phyloP scores from a whole-genome alignment of 148 eudicot species.

The Nyssa sinensis region DNA sequence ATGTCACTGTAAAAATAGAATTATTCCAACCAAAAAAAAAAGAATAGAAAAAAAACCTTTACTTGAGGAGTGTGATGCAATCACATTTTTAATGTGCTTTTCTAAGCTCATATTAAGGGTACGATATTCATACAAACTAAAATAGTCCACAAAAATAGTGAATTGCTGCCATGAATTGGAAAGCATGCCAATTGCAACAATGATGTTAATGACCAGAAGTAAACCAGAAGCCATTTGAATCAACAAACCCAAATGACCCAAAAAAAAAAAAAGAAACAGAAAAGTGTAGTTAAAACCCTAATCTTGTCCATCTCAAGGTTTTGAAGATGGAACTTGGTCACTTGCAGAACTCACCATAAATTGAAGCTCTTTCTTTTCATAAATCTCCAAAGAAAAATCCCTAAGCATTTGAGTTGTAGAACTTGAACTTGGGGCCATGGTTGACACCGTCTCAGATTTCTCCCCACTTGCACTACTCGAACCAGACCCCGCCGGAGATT shows the following conservation, averaged over 20 bases:
- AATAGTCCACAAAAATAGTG: no score
- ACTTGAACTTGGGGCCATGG: constrained; percentile 47
- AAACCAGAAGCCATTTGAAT: neutral
- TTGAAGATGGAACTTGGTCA: constrained; percentile 23
- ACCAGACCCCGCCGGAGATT: constrained; percentile 16
- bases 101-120: no score
- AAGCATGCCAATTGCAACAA: no score
- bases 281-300: constrained; percentile 10
- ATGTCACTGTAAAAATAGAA: no score
- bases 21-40: no score
- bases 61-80: no score
- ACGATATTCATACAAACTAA: no score
- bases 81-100: no score
- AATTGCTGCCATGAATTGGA: no score
- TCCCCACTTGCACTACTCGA: constrained; percentile 25
- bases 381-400: constrained; percentile 64
- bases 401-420: constrained; percentile 40
- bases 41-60: no score
- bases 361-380: constrained; percentile 76
- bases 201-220: neutral
- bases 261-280: neutral
- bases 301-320: constrained; percentile 14
- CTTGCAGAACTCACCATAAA: constrained; percentile 56
- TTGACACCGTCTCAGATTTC: constrained; percentile 14
- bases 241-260: neutral